Evolutionary conservation across 345 rosid species (phyloP), one percentile per base, ranked within the genome.

Genomic region (Cardamine resedifolia): DNA sequence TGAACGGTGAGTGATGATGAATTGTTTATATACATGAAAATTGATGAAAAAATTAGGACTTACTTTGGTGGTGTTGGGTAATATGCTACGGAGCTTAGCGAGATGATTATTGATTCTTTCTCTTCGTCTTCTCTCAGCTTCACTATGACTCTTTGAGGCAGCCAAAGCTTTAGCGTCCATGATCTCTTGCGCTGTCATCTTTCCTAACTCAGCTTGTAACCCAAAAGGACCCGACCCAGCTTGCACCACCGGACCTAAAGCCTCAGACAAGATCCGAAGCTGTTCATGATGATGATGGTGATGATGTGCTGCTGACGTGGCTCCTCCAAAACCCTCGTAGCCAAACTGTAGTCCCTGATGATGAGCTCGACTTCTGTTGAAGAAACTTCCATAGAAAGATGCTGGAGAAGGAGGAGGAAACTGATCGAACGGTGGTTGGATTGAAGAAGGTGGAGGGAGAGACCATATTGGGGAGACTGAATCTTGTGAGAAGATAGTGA

Each of bases 91-190:
- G 41, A 95, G 92, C 79, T 91, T 95, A 44, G 97, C 93, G 15
- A 95, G 87, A 75, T 95, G 99, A 75, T 87, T 95, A 81, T 95
- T 95, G 84, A 95, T 95, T 78, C 99, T 86, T 60, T 95, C 96
- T 69, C 99, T 82, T 81, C 99, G 65, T 69, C 97, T 81, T 83
- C 99, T 87, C 80, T 95, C 99, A 44, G 98, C 97, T 65, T 91
- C 99, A 71, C 99, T 95, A 77, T 95, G 99, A 76, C 96, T 91
- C 75, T 90, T 91, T 2, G 99, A 95, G 38, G 97, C 99, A 69
- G 98, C 99, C 6, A 95, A 89, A 31, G 99, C 99, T 80, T 95
- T 95, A 6, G 99, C 99, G n/a, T 95, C 99, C 92, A 95, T 88
- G 47, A 95, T 86, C 79, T 91, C 96, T 79, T 95, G 99, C n/a